These are phyloP conservation scores for Ambrosia hybrid DNA, from an alignment of 140 eudicot species.

Conservation along the genomic window DNA sequence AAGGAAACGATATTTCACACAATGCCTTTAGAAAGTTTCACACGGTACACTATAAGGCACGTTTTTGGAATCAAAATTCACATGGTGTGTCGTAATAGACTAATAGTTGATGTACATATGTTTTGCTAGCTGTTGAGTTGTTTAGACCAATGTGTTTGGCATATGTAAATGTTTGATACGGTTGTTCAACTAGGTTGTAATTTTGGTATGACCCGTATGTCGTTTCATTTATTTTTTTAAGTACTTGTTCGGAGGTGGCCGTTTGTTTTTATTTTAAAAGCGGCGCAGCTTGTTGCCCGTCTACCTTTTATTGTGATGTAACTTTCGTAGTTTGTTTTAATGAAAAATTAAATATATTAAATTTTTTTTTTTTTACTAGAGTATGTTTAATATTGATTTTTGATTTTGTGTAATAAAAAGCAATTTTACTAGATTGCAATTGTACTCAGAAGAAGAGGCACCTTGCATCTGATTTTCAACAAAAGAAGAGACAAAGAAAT, in stretches of 20 bases:
- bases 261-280: background rate
- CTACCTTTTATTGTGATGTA: too few species aligned
- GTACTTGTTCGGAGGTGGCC: background rate
- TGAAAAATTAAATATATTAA: too few species aligned
- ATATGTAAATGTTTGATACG: background rate
- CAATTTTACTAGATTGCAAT: too few species aligned
- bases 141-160: background rate
- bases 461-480: too few species aligned
- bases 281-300: too few species aligned
- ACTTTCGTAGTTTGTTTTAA: too few species aligned
- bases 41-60: background rate
- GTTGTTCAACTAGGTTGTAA: background rate
- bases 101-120: too few species aligned
- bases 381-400: background rate
- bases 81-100: background rate
- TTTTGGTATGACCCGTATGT: background rate
- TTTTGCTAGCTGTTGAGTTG: background rate
- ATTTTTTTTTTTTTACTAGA: background rate
- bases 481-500: too few species aligned
- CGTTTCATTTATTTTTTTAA: background rate
- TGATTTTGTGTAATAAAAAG: too few species aligned
- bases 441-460: too few species aligned
- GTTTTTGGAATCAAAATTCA: background rate
- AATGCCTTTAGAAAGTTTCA: too few species aligned
- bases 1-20: too few species aligned